Percentiles rank a stretch among this genome's conserved stretches.
phyloP scores from a whole-genome alignment of 306 rosid species.

The Trifolium fragiferum region DNA sequence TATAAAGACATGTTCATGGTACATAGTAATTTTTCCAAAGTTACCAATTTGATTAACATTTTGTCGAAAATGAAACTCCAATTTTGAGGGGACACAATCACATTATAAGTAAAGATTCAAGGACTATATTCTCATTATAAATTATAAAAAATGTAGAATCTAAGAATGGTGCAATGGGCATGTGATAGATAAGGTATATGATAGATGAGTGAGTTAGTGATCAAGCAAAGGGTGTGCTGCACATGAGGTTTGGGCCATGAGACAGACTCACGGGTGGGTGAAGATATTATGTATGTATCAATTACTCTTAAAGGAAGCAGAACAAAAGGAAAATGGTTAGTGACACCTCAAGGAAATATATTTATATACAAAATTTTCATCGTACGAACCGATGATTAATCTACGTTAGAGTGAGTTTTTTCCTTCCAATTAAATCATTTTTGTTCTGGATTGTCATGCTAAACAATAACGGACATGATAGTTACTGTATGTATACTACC shows the following conservation, averaged over 20 bases:
- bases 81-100: conserved; percentile 23
- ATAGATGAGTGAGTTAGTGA: neutral
- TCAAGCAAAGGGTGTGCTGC: conserved; percentile 16
- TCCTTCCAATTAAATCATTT: too few relatives aligned
- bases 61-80: neutral
- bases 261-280: conserved; percentile 38
- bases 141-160: neutral
- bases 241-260: conserved; percentile 53
- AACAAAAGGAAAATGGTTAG: conserved; percentile 34
- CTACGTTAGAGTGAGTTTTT: too few relatives aligned
- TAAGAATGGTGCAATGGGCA: conserved; percentile 25
- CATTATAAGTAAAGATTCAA: neutral
- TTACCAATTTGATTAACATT: neutral
- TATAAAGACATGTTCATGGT: neutral
- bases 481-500: too few relatives aligned
- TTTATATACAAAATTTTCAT: too few relatives aligned
- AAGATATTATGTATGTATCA: conserved; percentile 22
- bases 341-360: conserved; percentile 32
- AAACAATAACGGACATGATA: too few relatives aligned
- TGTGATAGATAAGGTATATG: conserved; percentile 29
- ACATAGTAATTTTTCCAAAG: neutral
- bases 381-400: too few relatives aligned
- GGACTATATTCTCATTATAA: neutral
- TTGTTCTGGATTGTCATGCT: too few relatives aligned
- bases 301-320: conserved; percentile 25